A percentile compares a stretch with the other conserved stretches of the same genome.
Evolutionary conservation across 106 monocot genomes (phyloP).

Genomic region (Dendrobium huoshanense): DNA sequence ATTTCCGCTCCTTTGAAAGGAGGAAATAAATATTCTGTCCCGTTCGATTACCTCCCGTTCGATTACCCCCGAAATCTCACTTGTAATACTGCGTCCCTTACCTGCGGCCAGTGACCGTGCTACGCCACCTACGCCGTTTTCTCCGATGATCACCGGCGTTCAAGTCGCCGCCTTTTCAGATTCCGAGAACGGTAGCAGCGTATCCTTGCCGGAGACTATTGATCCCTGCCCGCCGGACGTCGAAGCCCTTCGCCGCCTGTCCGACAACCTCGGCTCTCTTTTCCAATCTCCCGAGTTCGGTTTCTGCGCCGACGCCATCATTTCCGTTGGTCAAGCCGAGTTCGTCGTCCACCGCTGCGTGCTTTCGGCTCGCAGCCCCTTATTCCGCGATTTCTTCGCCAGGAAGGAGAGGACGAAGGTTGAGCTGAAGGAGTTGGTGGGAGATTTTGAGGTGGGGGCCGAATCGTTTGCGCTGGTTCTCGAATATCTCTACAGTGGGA

Average conservation of each 20-base stretch:
- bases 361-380: conserved; percentile 72
- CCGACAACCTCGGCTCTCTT: conserved; percentile 46
- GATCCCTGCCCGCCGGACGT: conserved; percentile 24
- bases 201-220: conserved; percentile 6
- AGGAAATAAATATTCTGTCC: no score
- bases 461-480: conserved; percentile 50
- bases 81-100: neutral
- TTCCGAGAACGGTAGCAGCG: conserved; percentile 42
- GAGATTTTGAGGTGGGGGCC: conserved; percentile 34
- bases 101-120: neutral
- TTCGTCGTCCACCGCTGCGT: conserved; percentile 69
- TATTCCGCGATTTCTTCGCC: conserved; percentile 43
- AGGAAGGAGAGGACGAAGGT: conserved; percentile 8
- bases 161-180: conserved; percentile 26
- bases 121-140: no score
- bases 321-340: conserved; percentile 15
- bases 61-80: neutral
- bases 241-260: conserved; percentile 69
- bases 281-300: conserved; percentile 28
- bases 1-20: no score
- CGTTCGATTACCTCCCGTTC: no score
- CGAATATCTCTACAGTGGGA: conserved; percentile 68
- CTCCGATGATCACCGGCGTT: neutral
- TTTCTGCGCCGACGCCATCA: conserved; percentile 46
- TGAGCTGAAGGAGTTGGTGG: conserved; percentile 29